Evolutionary conservation across 495 filamentous ascomycete species (phyloP), one percentile per base, ranked within the genome.

Genomic region (Polyplosphaeria fusca): DNA sequence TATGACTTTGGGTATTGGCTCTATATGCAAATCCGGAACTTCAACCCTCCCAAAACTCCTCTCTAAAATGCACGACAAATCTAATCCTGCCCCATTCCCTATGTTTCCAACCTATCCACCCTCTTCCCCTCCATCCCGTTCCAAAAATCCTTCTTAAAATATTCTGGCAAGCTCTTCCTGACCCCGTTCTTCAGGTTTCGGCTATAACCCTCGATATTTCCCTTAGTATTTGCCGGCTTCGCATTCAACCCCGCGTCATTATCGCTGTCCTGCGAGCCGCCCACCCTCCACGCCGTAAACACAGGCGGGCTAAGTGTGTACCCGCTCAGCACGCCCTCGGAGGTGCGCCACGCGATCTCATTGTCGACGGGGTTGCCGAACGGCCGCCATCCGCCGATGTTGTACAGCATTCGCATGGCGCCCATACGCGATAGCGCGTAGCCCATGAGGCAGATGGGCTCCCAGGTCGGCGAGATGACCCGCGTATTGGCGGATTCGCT

Each of bases 391-490:
- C 60, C 60, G 28, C 54, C 58, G 27, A 55, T 58, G 5, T 64
- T 32, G 39, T 58, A 64, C 16, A 64, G 55, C 55, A 59, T 45
- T 13, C 60, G 55, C 60, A 52, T 55, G 28, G 60, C 60, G 27
- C 60, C 60, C 32, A 47, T 40, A n/a, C 45, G 54, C 1, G 48
- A 45, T 3, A 64, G 24, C 2, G 23, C 55, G 45, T 64, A 64
- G 35, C 48, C 55, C 54, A 53, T 58, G 5, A 41, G 16, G 40
- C 60, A 64, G 55, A 64, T 18, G 13, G 55, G 52, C n/a, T 43
- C 25, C 23, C 14, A 50, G 42, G 55, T 57, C 5, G 52, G 54
- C 3, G 55, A 27, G 2, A 54, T 55, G 5, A 57, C 49, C 22
- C 60, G 60, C 9, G 56, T 28, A 16, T 26, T 18, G 30, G 23